Conservation (phyloP, 169 alveolate genomes). For the Cryptosporidium viatorum region DNA sequence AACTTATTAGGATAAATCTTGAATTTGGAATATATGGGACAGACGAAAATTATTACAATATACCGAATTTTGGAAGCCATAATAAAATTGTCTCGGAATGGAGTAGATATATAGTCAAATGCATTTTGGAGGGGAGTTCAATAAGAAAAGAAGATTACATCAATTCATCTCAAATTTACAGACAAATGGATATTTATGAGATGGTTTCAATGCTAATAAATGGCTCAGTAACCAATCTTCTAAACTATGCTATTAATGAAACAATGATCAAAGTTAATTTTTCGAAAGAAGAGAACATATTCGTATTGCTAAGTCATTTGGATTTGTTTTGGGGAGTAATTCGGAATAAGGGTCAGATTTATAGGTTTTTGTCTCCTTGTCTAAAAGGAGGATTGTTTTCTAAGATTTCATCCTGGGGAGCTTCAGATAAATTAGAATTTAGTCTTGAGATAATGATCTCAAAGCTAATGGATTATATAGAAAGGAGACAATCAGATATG, state of each 20-base stretch:
- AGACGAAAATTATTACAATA: not conserved
- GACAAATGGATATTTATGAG: conserved; percentile 68
- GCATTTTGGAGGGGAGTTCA: conserved; percentile 31
- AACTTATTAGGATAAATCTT: conserved; percentile 9
- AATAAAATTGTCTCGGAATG: conserved; percentile 9
- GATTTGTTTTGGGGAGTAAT: conserved; percentile 52
- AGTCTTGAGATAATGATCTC: not conserved
- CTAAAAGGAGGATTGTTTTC: not conserved
- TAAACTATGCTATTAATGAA: not conserved
- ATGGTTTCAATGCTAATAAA: not conserved
- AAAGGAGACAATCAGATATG: not conserved
- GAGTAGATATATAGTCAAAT: conserved; percentile 34
- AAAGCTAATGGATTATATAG: not conserved
- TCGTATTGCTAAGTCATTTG: not conserved
- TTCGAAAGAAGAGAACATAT: not conserved
- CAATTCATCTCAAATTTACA: not conserved
- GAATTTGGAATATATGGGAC: conserved; percentile 18
- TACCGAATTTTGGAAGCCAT: not conserved
- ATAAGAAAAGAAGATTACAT: conserved; percentile 16
- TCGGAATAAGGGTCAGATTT: conserved; percentile 41
- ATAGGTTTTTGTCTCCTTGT: conserved; percentile 45
- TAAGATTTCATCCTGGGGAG: conserved; percentile 8
- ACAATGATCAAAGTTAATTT: not conserved
- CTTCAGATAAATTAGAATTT: conserved; percentile 36
- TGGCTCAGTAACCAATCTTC: conserved; percentile 7